These are phyloP conservation scores for Globisporangium echinulatum DNA, from an alignment of 352 stramenopile species.

Conservation along the genomic window DNA sequence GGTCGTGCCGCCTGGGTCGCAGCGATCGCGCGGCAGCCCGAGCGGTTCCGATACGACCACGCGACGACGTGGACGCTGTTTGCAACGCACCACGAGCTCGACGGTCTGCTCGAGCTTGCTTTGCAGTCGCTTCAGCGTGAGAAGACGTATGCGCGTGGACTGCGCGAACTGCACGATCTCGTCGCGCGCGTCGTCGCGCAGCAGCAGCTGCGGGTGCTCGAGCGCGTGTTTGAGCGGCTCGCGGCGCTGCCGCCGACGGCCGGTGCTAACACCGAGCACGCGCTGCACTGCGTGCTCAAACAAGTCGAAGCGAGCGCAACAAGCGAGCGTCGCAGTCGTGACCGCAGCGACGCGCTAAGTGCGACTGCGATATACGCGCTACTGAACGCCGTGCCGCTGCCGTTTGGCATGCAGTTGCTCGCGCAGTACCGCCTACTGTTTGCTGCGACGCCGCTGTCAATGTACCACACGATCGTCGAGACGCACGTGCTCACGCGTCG, in stretches of 20 bases:
- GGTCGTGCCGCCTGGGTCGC: constrained; percentile 34
- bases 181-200: constrained; percentile 36
- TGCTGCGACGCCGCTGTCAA: constrained; percentile 48
- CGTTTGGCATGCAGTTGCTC: constrained; percentile 55
- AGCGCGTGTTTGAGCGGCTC: constrained; percentile 32
- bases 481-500: constrained; percentile 57
- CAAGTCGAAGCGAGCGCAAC: constrained; percentile 38
- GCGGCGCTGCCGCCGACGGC: constrained; percentile 5
- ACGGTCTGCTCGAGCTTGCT: constrained; percentile 44
- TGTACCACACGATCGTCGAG: constrained; percentile 79
- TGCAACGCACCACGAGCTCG: constrained; percentile 30
- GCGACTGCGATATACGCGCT: constrained; percentile 62
- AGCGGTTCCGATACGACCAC: constrained; percentile 46
- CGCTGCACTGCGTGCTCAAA: constrained; percentile 38
- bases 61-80: constrained; percentile 54
- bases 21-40: constrained; percentile 36
- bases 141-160: constrained; percentile 13
- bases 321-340: constrained; percentile 18
- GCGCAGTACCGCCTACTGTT: constrained; percentile 56
- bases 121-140: constrained; percentile 30
- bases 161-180: constrained; percentile 36
- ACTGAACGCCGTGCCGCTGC: constrained; percentile 49
- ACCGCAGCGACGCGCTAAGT: constrained; percentile 42
- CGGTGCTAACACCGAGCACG: constrained; percentile 19
- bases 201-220: constrained; percentile 32